Evolutionary conservation across 2,329 filamentous ascomycete species (phyloP).

Genomic region (Fusarium sp.): DNA sequence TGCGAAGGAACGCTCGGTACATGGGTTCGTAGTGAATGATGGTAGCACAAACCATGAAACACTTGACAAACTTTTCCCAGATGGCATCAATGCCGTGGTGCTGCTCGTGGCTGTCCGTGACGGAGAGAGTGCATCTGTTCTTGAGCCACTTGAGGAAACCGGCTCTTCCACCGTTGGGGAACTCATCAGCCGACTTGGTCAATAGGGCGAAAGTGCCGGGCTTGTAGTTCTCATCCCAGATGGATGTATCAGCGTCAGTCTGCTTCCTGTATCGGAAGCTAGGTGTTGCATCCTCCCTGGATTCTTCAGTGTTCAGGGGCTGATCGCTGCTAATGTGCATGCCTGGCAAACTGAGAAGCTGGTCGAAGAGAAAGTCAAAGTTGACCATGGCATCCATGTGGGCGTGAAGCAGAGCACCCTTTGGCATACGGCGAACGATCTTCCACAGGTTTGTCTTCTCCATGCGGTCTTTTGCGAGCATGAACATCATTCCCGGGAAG

Average conservation of each 20-base stretch:
- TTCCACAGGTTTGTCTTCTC: slow-evolving; percentile 86
- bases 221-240: slow-evolving; percentile 76
- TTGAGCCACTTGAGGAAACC: slow-evolving; percentile 85
- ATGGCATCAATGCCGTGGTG: slow-evolving; percentile 86
- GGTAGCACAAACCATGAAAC: slow-evolving; percentile 78
- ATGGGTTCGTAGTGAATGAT: slow-evolving; percentile 93
- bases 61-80: slow-evolving; percentile 83
- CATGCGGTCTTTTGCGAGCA: slow-evolving; percentile 85
- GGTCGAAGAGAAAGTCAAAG: slow-evolving; percentile 80
- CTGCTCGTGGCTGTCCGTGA: slow-evolving; percentile 79
- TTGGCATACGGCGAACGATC: slow-evolving; percentile 88
- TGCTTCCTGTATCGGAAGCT: slow-evolving; percentile 70
- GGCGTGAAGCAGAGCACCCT: slow-evolving; percentile 86
- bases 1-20: slow-evolving; percentile 78
- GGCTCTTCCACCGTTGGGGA: slow-evolving; percentile 75
- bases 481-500: slow-evolving; percentile 95
- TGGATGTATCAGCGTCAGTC: slow-evolving; percentile 58
- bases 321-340: slow-evolving; percentile 76
- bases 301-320: slow-evolving; percentile 65
- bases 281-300: slow-evolving; percentile 66
- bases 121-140: slow-evolving; percentile 76
- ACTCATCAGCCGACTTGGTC: slow-evolving; percentile 74
- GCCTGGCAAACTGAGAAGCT: slow-evolving; percentile 76
- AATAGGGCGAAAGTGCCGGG: slow-evolving; percentile 68
- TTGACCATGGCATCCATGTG: slow-evolving; percentile 94